phyloP scores from a whole-genome alignment of 768 basidiomycete genomes.

The Boletus subparvulus region DNA sequence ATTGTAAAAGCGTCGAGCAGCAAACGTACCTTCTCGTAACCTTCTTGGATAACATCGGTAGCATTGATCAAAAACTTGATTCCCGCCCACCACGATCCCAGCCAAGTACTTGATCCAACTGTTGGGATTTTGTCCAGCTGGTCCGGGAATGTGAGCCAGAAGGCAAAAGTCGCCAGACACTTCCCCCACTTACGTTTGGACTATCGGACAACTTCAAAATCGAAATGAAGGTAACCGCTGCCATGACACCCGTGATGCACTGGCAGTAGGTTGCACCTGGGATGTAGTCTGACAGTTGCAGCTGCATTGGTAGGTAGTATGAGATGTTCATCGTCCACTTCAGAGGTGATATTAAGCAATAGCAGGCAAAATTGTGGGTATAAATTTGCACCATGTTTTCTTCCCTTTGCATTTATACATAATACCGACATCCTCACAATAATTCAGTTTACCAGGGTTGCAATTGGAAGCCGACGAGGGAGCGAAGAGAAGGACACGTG shows the following conservation, averaged over 20 bases:
- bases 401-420: neutral
- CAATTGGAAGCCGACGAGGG: too few relatives aligned
- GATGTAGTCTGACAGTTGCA: neutral
- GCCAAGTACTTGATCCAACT: constrained; percentile 25
- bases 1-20: too few relatives aligned
- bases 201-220: neutral
- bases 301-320: neutral
- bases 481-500: too few relatives aligned
- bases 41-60: constrained; percentile 29
- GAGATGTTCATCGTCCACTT: neutral
- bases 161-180: neutral
- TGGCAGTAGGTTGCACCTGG: neutral
- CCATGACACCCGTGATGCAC: neutral
- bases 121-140: constrained; percentile 35
- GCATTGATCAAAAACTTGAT: constrained; percentile 20
- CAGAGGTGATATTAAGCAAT: neutral
- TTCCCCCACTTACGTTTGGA: constrained; percentile 1
- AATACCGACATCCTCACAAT: too few relatives aligned
- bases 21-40: constrained; percentile 30
- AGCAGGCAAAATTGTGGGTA: too few relatives aligned
- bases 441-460: too few relatives aligned
- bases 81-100: constrained; percentile 31
- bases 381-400: neutral
- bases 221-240: neutral
- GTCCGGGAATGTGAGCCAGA: neutral